These are phyloP conservation scores for Mycena olivaceomarginata DNA, from an alignment of 768 basidiomycete genomes.

Conservation along the genomic window DNA sequence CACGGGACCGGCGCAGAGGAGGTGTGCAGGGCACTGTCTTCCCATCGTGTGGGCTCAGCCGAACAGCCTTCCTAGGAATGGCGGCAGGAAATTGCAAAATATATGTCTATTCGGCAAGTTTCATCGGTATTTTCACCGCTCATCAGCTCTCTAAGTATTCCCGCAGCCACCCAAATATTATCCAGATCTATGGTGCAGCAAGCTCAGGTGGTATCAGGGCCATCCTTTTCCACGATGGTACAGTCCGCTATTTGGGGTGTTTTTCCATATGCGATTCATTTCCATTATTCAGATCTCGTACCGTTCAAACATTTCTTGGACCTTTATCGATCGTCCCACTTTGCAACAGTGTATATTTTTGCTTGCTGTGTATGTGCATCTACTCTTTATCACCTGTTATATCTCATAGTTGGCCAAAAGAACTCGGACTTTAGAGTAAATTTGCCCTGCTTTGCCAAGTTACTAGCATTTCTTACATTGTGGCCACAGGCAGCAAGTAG, in stretches of 20 bases:
- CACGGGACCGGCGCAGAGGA: not conserved
- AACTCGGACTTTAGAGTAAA: not conserved
- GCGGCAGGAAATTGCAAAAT: not conserved
- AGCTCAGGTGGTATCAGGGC: not conserved
- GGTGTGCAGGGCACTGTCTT: not conserved
- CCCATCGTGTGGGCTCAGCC: not conserved
- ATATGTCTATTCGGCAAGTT: not conserved
- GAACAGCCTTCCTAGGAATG: not conserved
- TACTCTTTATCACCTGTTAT: not conserved
- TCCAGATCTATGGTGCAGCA: not conserved
- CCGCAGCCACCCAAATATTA: not conserved
- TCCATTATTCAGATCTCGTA: not conserved
- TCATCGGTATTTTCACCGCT: not conserved
- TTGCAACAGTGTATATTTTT: not conserved
- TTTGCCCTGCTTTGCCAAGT: not conserved
- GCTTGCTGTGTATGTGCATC: not conserved
- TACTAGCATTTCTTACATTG: too few species aligned
- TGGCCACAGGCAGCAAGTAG: too few species aligned
- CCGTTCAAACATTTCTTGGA: not conserved
- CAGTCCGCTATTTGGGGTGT: too few species aligned
- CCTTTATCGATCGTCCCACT: not conserved
- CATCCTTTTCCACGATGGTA: not conserved
- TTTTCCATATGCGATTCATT: too few species aligned
- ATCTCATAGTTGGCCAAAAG: not conserved
- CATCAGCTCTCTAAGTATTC: not conserved